Percentiles rank a stretch among this genome's conserved stretches.
Conservation (phyloP, 106 monocot species). For the Posidonia australis region DNA sequence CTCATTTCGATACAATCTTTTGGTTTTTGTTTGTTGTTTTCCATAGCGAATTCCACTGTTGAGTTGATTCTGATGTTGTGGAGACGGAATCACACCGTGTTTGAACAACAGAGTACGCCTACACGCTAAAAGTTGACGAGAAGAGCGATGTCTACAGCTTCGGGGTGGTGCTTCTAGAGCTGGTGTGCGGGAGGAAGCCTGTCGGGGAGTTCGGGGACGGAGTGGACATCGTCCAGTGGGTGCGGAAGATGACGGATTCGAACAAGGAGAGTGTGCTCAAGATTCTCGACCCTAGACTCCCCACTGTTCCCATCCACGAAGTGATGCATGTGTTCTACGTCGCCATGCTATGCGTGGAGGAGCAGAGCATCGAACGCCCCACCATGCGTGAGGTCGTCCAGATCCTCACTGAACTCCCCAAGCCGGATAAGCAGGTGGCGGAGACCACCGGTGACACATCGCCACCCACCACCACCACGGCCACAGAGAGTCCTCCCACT, state of each 20-base stretch:
- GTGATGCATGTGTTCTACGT: constrained; percentile 64
- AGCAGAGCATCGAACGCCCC: constrained; percentile 71
- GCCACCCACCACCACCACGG: background rate
- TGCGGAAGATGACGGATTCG: constrained; percentile 47
- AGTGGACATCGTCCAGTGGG: constrained; percentile 90
- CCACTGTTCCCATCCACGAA: constrained; percentile 42
- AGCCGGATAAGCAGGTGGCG: background rate
- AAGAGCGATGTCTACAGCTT: constrained; percentile 96
- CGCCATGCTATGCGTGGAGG: constrained; percentile 81
- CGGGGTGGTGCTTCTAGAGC: constrained; percentile 75
- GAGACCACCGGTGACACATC: background rate
- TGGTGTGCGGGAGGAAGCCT: constrained; percentile 57
- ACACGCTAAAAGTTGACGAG: constrained; percentile 87
- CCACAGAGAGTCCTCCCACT: background rate
- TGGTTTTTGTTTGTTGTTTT: background rate
- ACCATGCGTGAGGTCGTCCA: constrained; percentile 96
- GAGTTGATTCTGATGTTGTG: no score
- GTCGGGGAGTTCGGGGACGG: constrained; percentile 91
- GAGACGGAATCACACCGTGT: no score
- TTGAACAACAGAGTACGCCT: constrained; percentile 83
- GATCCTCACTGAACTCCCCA: constrained; percentile 61
- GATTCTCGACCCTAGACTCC: constrained; percentile 54
- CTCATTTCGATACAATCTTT: no score
- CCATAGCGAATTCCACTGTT: no score
- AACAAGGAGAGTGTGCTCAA: constrained; percentile 44